Percentiles rank a stretch among this genome's conserved stretches.
These are phyloP conservation scores for Diaporthe vexans DNA, from an alignment of 2,329 filamentous ascomycete genomes.

Conservation along the genomic window DNA sequence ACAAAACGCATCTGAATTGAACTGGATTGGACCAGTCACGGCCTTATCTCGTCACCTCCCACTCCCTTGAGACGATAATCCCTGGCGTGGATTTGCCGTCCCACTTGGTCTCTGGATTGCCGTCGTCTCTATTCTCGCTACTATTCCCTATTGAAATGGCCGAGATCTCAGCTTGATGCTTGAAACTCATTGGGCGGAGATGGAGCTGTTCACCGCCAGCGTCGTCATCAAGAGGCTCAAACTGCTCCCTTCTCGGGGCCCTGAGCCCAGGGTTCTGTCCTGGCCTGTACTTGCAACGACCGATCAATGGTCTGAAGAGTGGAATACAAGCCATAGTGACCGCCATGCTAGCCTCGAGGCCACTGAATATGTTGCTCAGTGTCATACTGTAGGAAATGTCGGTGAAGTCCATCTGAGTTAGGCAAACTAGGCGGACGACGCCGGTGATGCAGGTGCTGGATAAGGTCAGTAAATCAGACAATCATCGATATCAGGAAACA, in stretches of 20 bases:
- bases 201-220: slow-evolving; percentile 6
- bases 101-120: background rate
- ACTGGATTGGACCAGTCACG: background rate
- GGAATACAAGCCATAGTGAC: slow-evolving; percentile 21
- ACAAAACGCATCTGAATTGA: background rate
- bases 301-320: background rate
- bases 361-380: background rate
- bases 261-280: background rate
- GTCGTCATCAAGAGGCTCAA: slow-evolving; percentile 16
- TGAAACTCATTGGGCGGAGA: background rate
- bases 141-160: background rate
- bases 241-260: background rate
- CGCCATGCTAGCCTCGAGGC: slow-evolving; percentile 7
- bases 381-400: slow-evolving; percentile 3
- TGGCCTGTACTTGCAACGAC: background rate
- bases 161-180: slow-evolving; percentile 11
- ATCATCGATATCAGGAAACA: background rate
- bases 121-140: background rate
- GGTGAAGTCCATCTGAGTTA: background rate
- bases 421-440: slow-evolving; percentile 16
- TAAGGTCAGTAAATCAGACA: background rate
- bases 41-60: slow-evolving; percentile 16
- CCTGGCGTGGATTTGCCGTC: background rate
- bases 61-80: slow-evolving; percentile 17
- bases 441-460: slow-evolving; percentile 1